These are phyloP conservation scores for Citrus glauca DNA, from an alignment of 345 rosid genomes.

Conservation along the genomic window DNA sequence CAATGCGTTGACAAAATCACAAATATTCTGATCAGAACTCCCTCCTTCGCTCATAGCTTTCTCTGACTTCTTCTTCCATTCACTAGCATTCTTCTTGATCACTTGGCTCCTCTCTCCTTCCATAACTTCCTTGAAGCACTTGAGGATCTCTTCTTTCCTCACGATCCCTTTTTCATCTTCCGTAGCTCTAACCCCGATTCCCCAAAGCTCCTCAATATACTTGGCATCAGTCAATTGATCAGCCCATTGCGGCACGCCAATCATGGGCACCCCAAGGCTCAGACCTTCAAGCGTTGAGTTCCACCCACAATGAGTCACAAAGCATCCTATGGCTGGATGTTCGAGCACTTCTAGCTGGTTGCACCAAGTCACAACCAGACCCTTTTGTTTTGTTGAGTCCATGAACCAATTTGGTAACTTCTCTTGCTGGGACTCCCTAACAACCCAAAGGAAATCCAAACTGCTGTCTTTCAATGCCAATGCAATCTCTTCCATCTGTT, in stretches of 20 bases:
- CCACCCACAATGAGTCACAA: conserved; percentile 77
- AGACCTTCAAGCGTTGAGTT: conserved; percentile 72
- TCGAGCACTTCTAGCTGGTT: conserved; percentile 63
- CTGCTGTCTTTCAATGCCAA: conserved; percentile 42
- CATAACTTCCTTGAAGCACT: conserved; percentile 61
- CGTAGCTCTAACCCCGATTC: conserved; percentile 50
- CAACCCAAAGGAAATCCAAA: conserved; percentile 60
- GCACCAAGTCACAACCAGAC: conserved; percentile 55
- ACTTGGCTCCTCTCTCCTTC: conserved; percentile 44
- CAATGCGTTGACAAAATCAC: conserved; percentile 45
- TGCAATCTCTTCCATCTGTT: conserved; percentile 51
- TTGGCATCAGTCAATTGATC: conserved; percentile 67
- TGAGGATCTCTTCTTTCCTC: conserved; percentile 41
- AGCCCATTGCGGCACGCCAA: conserved; percentile 60
- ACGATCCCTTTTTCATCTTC: conserved; percentile 57
- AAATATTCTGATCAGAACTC: conserved; percentile 40
- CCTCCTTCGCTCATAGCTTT: conserved; percentile 61
- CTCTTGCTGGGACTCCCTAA: conserved; percentile 45
- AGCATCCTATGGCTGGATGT: conserved; percentile 50
- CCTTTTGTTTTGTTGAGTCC: conserved; percentile 41
- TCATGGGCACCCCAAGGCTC: conserved; percentile 66
- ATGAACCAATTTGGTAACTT: conserved; percentile 46
- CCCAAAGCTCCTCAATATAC: conserved; percentile 63
- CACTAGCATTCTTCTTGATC: conserved; percentile 39
- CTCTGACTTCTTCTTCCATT: conserved; percentile 53